These are phyloP conservation scores for Mucor indicus DNA, from an alignment of 371 early-diverging fungal species.

Conservation along the genomic window DNA sequence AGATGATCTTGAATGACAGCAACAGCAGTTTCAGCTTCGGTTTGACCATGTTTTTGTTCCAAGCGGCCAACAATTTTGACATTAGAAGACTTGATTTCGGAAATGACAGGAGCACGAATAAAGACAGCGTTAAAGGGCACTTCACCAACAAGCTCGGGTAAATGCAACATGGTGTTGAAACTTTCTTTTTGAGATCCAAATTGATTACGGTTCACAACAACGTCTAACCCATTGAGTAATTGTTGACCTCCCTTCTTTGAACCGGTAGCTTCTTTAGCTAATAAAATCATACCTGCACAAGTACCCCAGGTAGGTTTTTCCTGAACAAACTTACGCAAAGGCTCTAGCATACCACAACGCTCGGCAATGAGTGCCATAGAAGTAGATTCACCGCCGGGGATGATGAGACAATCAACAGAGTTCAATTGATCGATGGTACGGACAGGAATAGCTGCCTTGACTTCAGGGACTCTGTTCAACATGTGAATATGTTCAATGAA, in stretches of 20 bases:
- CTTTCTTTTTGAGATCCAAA: conserved; percentile 93
- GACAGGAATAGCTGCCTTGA: conserved; percentile 64
- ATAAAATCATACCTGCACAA: conserved; percentile 95
- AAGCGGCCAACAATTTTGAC: conserved; percentile 69
- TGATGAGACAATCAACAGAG: conserved; percentile 81
- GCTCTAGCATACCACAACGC: conserved; percentile 72
- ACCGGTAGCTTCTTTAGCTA: conserved; percentile 71
- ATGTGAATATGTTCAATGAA: conserved; percentile 88
- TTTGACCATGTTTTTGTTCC: conserved; percentile 45
- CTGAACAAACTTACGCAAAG: conserved; percentile 70
- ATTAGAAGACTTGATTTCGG: conserved; percentile 58
- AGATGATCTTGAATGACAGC: conserved; percentile 86
- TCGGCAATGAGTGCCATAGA: conserved; percentile 91
- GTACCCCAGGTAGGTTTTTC: conserved; percentile 92
- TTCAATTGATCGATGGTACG: conserved; percentile 66
- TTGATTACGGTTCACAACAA: conserved; percentile 87
- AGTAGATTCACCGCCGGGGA: conserved; percentile 96
- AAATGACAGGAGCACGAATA: conserved; percentile 93
- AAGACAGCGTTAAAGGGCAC: conserved; percentile 79
- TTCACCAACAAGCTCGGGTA: conserved; percentile 56
- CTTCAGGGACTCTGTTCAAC: conserved; percentile 59
- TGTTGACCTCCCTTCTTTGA: conserved; percentile 85
- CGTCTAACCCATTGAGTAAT: conserved; percentile 78
- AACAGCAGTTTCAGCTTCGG: conserved; percentile 66
- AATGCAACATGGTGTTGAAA: conserved; percentile 68